Conservation (phyloP, 202 grass and related monocot species). For the Carex arenaria region DNA sequence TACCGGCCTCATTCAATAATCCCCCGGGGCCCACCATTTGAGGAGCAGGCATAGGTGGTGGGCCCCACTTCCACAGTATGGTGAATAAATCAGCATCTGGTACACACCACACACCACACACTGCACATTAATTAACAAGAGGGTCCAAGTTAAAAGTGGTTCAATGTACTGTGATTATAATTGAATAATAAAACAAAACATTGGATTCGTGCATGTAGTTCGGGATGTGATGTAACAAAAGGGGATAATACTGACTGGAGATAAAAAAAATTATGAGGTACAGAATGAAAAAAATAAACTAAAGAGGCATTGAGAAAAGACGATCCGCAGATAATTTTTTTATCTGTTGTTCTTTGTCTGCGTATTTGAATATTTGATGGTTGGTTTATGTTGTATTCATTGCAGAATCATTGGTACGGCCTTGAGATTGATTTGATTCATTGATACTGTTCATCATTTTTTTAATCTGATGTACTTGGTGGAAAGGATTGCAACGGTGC, state of each 20-base stretch:
- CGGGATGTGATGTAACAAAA: background rate
- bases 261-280: background rate
- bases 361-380: background rate
- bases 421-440: background rate
- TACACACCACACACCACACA: background rate
- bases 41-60: conserved; percentile 14
- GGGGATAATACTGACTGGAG: background rate
- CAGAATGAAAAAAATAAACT: background rate
- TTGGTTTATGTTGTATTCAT: background rate
- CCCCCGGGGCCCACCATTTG: conserved; percentile 11
- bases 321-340: background rate
- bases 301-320: background rate
- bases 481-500: background rate
- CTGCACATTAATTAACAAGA: background rate
- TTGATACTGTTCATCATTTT: background rate
- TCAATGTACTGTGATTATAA: no score
- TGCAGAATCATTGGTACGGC: background rate
- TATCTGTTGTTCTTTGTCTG: background rate
- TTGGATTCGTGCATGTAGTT: background rate
- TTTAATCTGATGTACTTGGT: background rate
- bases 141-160: no score
- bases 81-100: conserved; percentile 20
- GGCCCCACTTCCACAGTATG: background rate
- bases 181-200: no score
- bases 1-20: conserved; percentile 20